Evolutionary conservation across 2,329 filamentous ascomycete species (phyloP).

Genomic region (Nemania serpens): DNA sequence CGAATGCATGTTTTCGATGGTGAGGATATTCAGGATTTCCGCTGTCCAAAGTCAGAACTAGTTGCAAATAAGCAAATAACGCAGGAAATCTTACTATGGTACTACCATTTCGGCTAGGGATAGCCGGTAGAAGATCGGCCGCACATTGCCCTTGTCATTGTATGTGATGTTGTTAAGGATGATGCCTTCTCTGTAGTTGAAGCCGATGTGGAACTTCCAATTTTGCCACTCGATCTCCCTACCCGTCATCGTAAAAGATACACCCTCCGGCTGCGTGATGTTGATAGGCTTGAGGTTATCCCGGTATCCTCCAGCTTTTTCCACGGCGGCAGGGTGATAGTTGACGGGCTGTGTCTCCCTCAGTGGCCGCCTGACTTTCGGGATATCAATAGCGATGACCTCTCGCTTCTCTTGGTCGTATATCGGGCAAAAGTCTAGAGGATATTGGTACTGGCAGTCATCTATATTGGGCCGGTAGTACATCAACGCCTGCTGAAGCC

Average conservation of each 20-base stretch:
- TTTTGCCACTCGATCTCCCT: conserved; percentile 86
- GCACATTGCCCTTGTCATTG: conserved; percentile 77
- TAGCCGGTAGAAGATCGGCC: conserved; percentile 85
- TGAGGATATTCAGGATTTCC: conserved; percentile 81
- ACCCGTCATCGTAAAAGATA: conserved; percentile 80
- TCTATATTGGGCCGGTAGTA: conserved; percentile 88
- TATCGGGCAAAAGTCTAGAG: conserved; percentile 92
- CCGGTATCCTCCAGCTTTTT: conserved; percentile 75
- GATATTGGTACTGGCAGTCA: conserved; percentile 88
- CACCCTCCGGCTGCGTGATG: conserved; percentile 86
- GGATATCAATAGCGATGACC: conserved; percentile 84
- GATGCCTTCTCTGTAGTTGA: conserved; percentile 93
- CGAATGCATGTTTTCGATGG: conserved; percentile 81
- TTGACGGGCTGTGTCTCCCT: conserved; percentile 75
- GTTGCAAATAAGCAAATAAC: neutral
- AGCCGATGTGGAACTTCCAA: conserved; percentile 90
- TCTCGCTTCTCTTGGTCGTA: conserved; percentile 79
- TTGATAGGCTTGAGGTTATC: conserved; percentile 83
- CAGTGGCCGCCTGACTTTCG: conserved; percentile 74
- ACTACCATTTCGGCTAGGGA: conserved; percentile 95
- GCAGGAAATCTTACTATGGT: conserved; percentile 61
- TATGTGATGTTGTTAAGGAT: conserved; percentile 89
- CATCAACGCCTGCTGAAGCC: conserved; percentile 92
- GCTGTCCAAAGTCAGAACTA: conserved; percentile 34
- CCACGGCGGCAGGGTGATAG: conserved; percentile 75